Base-by-base conservation (phyloP, 768 basidiomycete genomes). In the Lyophyllum atratum region DNA sequence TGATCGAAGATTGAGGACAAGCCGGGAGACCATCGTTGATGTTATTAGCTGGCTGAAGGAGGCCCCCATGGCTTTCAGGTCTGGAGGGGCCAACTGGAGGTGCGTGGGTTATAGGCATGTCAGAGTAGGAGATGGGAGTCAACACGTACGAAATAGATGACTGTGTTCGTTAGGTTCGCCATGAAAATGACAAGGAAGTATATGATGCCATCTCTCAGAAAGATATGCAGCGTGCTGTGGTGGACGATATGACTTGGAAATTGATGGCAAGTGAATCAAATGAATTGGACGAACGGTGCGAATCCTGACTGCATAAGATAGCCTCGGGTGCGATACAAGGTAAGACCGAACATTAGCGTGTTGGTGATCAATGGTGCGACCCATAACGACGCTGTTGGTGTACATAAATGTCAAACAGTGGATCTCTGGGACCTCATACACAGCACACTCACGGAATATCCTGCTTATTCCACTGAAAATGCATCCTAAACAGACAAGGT, bases 1-100 rank as follows among this genome's bases (percentile, higher is more conserved):
- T 14, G 62, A 61, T 9, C 71, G 71, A 22, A 71, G 68, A 53
- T 70, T 72, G 34, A 72, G 62, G 11, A 71, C 65, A 9, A 72
- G 66, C 2, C 70, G 68, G 19, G 71, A 70, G 12, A 71, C 59
- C 66, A 72, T 68, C 1, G 61, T 56, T 11, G 67, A 52, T 5
- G 70, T 71, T 10, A 72, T 63, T 22, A 68, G 59, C 48, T 71
- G 71, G 28, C 67, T 69, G 59, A 72, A 71, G 0, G 69, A 69
- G 10, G 71, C 71, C 11, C 70, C 71, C 28, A 71, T 64, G 3
- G 68, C 68, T 53, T 71, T 71, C 5, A 72, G 52, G 48, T 70
- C 70, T 7, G 55, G 33, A 10, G 48, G 49, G 14, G 65, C 67
- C 26, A 64, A 39, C 69, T 70, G n/a, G 14, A 46, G 7, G 3